Evolutionary conservation across 2,329 filamentous ascomycete genomes (phyloP).

Genomic region (Cadophora luteo-olivacea): DNA sequence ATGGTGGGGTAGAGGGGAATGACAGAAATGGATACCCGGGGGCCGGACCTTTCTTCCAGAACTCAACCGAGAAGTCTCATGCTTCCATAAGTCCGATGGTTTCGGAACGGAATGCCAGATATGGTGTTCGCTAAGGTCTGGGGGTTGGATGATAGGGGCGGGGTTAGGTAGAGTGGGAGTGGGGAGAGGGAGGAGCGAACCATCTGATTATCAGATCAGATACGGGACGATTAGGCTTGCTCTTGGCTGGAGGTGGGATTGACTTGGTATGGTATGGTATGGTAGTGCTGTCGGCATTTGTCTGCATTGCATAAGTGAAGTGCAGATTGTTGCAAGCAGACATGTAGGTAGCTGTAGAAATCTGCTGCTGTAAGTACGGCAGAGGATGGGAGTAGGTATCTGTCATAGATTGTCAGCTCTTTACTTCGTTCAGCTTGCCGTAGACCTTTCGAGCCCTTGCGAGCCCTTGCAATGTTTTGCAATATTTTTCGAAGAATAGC

Average conservation of each 20-base stretch:
- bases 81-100: neutral
- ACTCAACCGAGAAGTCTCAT: too few relatives aligned
- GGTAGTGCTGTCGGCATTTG: neutral
- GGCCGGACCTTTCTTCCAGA: too few relatives aligned
- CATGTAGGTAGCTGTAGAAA: neutral
- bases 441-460: too few relatives aligned
- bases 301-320: neutral
- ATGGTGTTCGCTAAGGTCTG: too few relatives aligned
- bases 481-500: neutral
- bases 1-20: too few relatives aligned
- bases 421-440: neutral
- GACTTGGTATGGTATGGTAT: neutral
- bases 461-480: neutral
- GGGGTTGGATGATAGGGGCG: too few relatives aligned
- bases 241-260: too few relatives aligned
- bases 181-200: neutral
- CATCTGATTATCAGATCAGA: neutral
- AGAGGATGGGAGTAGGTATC: neutral
- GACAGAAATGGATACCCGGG: too few relatives aligned
- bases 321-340: neutral
- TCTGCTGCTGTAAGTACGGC: neutral
- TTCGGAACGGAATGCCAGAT: neutral
- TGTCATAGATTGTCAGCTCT: neutral
- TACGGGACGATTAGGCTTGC: too few relatives aligned
- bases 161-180: too few relatives aligned